A percentile compares a stretch with the other conserved stretches of the same genome.
Conservation (phyloP, 2,329 filamentous ascomycete species). For the Pseudofabraea citricarpa region DNA sequence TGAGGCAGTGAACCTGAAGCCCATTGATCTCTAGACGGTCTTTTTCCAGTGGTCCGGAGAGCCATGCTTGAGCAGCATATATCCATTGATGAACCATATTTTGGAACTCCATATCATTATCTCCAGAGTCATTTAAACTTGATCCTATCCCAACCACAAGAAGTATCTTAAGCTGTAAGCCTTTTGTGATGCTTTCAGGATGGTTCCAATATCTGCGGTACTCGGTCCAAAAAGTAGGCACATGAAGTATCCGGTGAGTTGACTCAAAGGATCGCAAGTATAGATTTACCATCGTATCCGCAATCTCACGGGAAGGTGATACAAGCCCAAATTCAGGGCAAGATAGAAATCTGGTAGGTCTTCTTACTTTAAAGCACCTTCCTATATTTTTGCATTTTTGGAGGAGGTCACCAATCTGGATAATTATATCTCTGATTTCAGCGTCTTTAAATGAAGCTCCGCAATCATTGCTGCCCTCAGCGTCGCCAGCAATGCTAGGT, state of each 20-base stretch:
- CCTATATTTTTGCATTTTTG: slow-evolving; percentile 30
- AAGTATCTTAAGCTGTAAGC: slow-evolving; percentile 31
- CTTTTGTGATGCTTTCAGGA: slow-evolving; percentile 18
- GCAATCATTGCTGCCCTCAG: slow-evolving; percentile 14
- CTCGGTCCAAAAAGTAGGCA: slow-evolving; percentile 45
- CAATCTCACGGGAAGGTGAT: slow-evolving; percentile 24
- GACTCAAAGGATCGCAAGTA: slow-evolving; percentile 49
- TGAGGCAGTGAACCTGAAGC: slow-evolving; percentile 36
- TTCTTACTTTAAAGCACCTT: slow-evolving; percentile 26
- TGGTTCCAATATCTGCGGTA: slow-evolving; percentile 43
- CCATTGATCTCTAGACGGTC: slow-evolving; percentile 29
- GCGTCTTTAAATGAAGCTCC: slow-evolving; percentile 8
- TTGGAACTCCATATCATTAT: slow-evolving; percentile 20
- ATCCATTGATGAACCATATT: slow-evolving; percentile 33
- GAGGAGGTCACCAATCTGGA: slow-evolving; percentile 25
- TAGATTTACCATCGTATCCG: slow-evolving; percentile 36
- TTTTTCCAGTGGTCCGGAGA: slow-evolving; percentile 35
- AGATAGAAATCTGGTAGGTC: slow-evolving; percentile 28
- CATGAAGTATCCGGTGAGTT: slow-evolving; percentile 46
- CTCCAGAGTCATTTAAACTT: slow-evolving; percentile 24
- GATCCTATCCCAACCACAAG: slow-evolving; percentile 38
- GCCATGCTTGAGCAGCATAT: slow-evolving; percentile 36
- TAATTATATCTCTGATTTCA: slow-evolving; percentile 20
- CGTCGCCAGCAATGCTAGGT: too few species aligned
- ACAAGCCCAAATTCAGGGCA: slow-evolving; percentile 17